These are phyloP conservation scores for Leccinum arenicola DNA, from an alignment of 768 basidiomycete genomes.

Conservation along the genomic window DNA sequence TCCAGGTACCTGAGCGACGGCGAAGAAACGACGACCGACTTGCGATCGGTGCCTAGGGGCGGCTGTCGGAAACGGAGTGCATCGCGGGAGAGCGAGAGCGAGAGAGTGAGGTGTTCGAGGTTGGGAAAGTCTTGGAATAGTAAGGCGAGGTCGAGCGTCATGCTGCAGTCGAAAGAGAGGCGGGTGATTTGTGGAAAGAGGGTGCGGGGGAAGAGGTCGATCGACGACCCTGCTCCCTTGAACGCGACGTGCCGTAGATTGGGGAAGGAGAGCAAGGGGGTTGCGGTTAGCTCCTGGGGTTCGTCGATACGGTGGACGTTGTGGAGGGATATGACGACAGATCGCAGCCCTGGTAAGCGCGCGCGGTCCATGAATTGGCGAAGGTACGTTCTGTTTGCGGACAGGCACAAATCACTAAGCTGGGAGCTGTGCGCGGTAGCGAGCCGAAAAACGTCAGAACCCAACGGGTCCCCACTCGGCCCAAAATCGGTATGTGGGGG, in stretches of 20 bases:
- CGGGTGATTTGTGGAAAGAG: conserved; percentile 20
- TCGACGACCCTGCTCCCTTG: conserved; percentile 10
- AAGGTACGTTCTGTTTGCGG: conserved; percentile 20
- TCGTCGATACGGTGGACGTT: conserved; percentile 6
- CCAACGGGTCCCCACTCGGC: background rate
- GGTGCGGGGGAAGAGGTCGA: conserved; percentile 16
- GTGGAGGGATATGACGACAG: conserved; percentile 18
- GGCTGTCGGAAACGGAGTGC: conserved; percentile 11
- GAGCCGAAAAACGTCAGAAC: conserved; percentile 23
- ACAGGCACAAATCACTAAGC: conserved; percentile 17
- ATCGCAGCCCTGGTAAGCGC: conserved; percentile 10
- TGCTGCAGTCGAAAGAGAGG: conserved; percentile 21
- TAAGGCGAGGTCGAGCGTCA: conserved; percentile 17
- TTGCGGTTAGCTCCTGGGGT: background rate
- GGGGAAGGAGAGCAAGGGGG: conserved; percentile 13
- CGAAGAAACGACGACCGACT: background rate
- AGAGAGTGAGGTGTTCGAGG: conserved; percentile 16
- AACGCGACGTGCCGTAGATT: conserved; percentile 15
- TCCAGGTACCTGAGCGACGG: conserved; percentile 13
- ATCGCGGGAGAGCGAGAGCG: conserved; percentile 11
- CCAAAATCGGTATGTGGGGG: conserved; percentile 20
- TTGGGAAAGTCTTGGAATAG: conserved; percentile 19
- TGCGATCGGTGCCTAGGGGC: background rate
- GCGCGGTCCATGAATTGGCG: conserved; percentile 15
- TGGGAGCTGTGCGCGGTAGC: conserved; percentile 20